These are phyloP conservation scores for Boletus rubropictus DNA, from an alignment of 768 basidiomycete genomes.

Conservation along the genomic window DNA sequence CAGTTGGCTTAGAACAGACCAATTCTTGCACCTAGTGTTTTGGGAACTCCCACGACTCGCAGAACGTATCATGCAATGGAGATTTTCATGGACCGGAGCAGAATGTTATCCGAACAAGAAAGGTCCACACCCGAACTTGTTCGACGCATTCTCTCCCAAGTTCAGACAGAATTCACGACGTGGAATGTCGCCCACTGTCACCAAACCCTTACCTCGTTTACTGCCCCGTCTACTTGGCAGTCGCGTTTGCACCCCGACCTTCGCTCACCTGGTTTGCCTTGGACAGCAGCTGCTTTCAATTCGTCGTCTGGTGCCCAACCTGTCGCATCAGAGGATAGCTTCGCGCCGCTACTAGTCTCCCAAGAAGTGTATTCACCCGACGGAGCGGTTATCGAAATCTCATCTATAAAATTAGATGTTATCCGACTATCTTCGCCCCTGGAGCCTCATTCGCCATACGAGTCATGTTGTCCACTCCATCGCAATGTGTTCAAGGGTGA, in stretches of 20 bases:
- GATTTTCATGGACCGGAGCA: conserved; percentile 3
- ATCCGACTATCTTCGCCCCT: conserved; percentile 9
- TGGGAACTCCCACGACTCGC: too few species aligned
- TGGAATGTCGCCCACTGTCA: conserved; percentile 18
- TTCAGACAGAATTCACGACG: conserved; percentile 20
- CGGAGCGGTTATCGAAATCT: conserved; percentile 8
- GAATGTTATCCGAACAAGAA: conserved; percentile 3
- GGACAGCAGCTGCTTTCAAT: neutral
- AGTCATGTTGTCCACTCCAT: conserved; percentile 47
- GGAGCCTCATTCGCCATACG: conserved; percentile 41
- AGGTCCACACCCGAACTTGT: conserved; percentile 9
- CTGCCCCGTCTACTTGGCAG: conserved; percentile 14
- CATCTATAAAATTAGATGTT: conserved; percentile 13
- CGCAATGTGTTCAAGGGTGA: conserved; percentile 51
- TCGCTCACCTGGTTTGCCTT: conserved; percentile 1
- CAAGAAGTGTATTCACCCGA: conserved; percentile 16
- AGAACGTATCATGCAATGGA: neutral
- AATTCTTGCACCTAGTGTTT: too few species aligned
- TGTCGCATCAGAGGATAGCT: neutral
- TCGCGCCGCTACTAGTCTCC: neutral
- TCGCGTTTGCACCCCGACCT: conserved; percentile 10
- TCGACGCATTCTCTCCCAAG: conserved; percentile 14
- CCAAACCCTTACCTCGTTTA: conserved; percentile 11
- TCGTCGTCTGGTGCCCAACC: too few species aligned
- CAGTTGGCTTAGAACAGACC: too few species aligned